Percentiles rank a stretch among this genome's conserved stretches.
These are phyloP conservation scores for Rutstroemia sp. DNA, from an alignment of 2,329 filamentous ascomycete species.

Conservation along the genomic window DNA sequence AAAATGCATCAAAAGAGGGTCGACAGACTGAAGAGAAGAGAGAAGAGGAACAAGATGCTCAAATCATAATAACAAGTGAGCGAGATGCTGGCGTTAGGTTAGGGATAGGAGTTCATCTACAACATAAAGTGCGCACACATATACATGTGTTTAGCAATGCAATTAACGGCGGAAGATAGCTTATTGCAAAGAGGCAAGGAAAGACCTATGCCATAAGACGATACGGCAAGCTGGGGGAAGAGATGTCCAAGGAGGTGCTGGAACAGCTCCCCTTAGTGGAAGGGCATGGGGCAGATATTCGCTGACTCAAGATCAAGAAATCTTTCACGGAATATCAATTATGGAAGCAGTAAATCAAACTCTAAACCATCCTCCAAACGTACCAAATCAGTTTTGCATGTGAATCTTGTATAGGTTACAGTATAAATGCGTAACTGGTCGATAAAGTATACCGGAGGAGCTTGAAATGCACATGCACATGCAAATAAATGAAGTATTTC, in stretches of 20 bases:
- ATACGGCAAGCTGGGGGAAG: too few species aligned
- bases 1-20: conserved; percentile 97
- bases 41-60: conserved; percentile 88
- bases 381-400: not conserved
- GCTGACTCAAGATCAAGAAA: too few species aligned
- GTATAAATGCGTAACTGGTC: conserved; percentile 7
- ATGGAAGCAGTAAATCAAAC: not conserved
- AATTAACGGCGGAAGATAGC: not conserved
- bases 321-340: too few species aligned
- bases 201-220: too few species aligned
- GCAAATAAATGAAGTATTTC: not conserved
- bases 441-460: conserved; percentile 10
- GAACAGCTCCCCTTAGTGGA: too few species aligned
- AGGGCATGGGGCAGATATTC: too few species aligned
- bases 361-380: not conserved
- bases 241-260: too few species aligned
- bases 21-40: conserved; percentile 85
- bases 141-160: too few species aligned
- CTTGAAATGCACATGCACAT: conserved; percentile 26
- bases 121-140: too few species aligned
- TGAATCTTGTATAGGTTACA: not conserved
- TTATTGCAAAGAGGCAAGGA: not conserved
- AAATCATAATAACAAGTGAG: conserved; percentile 45
- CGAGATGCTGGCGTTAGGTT: conserved; percentile 1
- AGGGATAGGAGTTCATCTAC: not conserved